phyloP scores from a whole-genome alignment of 371 early-diverging fungal species.

The Mortierella sp. region DNA sequence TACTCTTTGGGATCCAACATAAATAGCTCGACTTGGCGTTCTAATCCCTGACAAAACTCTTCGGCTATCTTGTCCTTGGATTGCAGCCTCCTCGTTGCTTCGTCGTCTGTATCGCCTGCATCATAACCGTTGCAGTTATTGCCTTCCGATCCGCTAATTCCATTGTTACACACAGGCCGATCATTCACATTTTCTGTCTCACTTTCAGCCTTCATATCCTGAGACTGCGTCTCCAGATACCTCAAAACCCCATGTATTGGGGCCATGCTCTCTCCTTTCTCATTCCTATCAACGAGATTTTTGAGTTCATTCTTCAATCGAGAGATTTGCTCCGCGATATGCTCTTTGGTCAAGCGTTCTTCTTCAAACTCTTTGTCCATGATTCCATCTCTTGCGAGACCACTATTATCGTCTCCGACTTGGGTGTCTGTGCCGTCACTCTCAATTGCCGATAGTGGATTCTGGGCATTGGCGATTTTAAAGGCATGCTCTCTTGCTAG shows the following conservation, averaged over 20 bases:
- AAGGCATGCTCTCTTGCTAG: background rate
- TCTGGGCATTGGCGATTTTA: background rate
- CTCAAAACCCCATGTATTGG: background rate
- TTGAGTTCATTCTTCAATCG: conserved; percentile 6
- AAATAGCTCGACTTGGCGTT: conserved; percentile 38
- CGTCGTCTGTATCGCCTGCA: background rate
- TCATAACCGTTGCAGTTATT: background rate
- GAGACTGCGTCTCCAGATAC: background rate
- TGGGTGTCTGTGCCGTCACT: background rate
- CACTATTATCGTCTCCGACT: too few species aligned
- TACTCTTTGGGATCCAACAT: conserved; percentile 14
- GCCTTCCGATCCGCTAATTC: background rate
- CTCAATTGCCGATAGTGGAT: background rate
- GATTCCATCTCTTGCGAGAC: background rate
- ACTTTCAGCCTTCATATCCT: background rate
- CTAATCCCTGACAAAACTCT: conserved; percentile 46
- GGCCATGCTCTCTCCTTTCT: background rate
- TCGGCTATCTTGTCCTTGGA: conserved; percentile 16
- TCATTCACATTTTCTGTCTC: background rate
- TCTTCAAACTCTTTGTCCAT: background rate
- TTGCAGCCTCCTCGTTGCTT: background rate
- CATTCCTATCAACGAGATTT: background rate
- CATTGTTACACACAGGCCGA: background rate
- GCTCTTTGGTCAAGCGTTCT: background rate
- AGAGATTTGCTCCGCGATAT: background rate